These are phyloP conservation scores for Candida lessepsii DNA, from an alignment of 805 yeast genomes.

Conservation along the genomic window DNA sequence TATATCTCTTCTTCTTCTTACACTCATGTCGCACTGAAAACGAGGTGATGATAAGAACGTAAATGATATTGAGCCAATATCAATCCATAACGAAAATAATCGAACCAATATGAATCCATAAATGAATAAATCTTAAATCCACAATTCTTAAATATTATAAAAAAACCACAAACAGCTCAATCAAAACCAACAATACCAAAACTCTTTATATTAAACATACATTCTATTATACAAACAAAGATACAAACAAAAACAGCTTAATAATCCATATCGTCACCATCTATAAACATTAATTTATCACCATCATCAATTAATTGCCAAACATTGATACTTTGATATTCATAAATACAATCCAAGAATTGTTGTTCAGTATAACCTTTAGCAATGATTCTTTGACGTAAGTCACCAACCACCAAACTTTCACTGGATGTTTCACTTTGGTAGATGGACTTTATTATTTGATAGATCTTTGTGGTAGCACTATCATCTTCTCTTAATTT, in stretches of 20 bases:
- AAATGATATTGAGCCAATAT: too few relatives aligned
- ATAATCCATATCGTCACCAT: constrained; percentile 28
- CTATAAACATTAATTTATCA: constrained; percentile 56
- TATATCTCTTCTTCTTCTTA: constrained; percentile 5
- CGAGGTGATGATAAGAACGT: too few relatives aligned
- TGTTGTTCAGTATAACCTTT: constrained; percentile 84
- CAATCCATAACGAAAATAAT: too few relatives aligned
- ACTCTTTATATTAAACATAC: too few relatives aligned
- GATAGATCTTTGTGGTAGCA: constrained; percentile 66
- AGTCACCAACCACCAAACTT: constrained; percentile 42
- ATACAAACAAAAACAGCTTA: too few relatives aligned
- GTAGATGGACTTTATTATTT: constrained; percentile 57
- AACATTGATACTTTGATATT: constrained; percentile 67
- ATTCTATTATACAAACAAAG: constrained; percentile 5
- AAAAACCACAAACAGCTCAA: constrained; percentile 1
- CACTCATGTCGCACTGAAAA: constrained; percentile 6
- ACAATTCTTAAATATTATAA: too few relatives aligned
- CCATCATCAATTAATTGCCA: constrained; percentile 78
- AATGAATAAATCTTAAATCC: too few relatives aligned
- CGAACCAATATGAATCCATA: too few relatives aligned
- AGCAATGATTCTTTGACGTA: constrained; percentile 65
- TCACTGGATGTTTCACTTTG: constrained; percentile 31
- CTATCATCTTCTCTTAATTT: constrained; percentile 60
- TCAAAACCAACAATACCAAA: too few relatives aligned
- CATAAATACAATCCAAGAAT: constrained; percentile 69